Evolutionary conservation across 2,329 filamentous ascomycete genomes (phyloP), one percentile per base, ranked within the genome.

Genomic region (Myotisia sp.): DNA sequence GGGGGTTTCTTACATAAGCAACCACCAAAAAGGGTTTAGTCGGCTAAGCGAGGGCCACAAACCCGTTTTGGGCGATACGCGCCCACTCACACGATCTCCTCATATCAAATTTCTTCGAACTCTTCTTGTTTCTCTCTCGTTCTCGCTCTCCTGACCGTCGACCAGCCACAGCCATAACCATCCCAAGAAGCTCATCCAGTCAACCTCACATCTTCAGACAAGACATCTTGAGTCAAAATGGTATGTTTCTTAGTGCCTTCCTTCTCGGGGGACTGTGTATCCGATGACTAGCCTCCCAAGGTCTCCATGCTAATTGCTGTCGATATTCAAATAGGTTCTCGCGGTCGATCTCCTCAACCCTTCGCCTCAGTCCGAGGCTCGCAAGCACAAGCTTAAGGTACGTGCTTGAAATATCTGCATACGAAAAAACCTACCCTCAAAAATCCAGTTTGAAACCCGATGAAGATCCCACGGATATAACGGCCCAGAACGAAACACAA

Each of bases 371-470:
- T 78, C 87, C 67, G 90, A 98, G 81, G 85, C 85, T 62, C 84
- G 85, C 74, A 95, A 95, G 82, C 90, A 98, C 83, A 98, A 98
- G 84, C 84, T 98, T 67, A 98, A 98, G 85, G 85, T 93, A 84
- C 52, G 69, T 32, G 20, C 31, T 16, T 21, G n/a, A n/a, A n/a
- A n/a, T n/a, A n/a, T n/a, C n/a, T 6, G 26, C 6, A 29, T 24
- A n/a, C 7, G 7, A n/a, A n/a, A 24, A 24, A 24, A 24, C 22
- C 22, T n/a, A n/a, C n/a, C 22, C 22, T 24, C n/a, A n/a, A n/a
- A n/a, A n/a, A n/a, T n/a, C n/a, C n/a, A n/a, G n/a, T n/a, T 26
- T 13, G 26, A 23, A 8, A 27, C 13, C 26, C 19, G 10, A 29
- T 29, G n/a, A 29, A 16, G 16, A 19, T 18, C 8, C 21, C 24